These are phyloP conservation scores for Aspergillus tubingensis DNA, from an alignment of 2,329 filamentous ascomycete genomes.

Conservation along the genomic window DNA sequence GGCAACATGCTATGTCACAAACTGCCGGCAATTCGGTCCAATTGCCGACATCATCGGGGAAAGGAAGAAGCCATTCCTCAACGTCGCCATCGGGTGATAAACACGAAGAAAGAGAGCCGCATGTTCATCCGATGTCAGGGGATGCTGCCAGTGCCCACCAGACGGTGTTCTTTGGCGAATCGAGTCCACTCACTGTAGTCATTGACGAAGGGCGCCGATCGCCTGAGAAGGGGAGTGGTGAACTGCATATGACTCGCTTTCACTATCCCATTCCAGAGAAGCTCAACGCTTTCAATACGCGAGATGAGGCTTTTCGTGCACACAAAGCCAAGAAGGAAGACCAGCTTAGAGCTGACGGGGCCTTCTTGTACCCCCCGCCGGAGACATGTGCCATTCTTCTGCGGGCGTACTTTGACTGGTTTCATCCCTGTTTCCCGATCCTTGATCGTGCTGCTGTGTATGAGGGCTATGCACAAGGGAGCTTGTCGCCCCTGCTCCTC, in stretches of 20 bases:
- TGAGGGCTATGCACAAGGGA: slow-evolving; percentile 41
- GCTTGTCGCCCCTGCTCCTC: slow-evolving; percentile 53
- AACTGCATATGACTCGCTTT: slow-evolving; percentile 35
- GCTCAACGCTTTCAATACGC: slow-evolving; percentile 15
- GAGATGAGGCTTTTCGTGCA: slow-evolving; percentile 23
- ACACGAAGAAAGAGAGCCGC: background rate
- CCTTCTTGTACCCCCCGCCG: slow-evolving; percentile 50
- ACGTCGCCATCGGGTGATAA: too few relatives aligned
- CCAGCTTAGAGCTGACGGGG: slow-evolving; percentile 43
- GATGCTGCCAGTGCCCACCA: background rate
- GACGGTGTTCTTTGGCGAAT: slow-evolving; percentile 51
- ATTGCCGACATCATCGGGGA: background rate
- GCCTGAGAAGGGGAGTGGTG: background rate
- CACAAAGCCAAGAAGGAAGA: slow-evolving; percentile 37
- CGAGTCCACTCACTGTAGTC: slow-evolving; percentile 53
- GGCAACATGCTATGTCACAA: background rate
- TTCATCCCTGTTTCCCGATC: slow-evolving; percentile 59
- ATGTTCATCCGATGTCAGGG: background rate
- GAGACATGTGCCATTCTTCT: slow-evolving; percentile 48
- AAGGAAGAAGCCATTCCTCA: background rate
- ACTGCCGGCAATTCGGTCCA: background rate
- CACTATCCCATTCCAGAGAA: slow-evolving; percentile 40
- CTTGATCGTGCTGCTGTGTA: slow-evolving; percentile 52
- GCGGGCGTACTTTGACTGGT: slow-evolving; percentile 58
- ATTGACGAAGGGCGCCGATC: slow-evolving; percentile 39